phyloP scores from a whole-genome alignment of 108 stramenopile genomes.

The Aurantiochytrium sp. region DNA sequence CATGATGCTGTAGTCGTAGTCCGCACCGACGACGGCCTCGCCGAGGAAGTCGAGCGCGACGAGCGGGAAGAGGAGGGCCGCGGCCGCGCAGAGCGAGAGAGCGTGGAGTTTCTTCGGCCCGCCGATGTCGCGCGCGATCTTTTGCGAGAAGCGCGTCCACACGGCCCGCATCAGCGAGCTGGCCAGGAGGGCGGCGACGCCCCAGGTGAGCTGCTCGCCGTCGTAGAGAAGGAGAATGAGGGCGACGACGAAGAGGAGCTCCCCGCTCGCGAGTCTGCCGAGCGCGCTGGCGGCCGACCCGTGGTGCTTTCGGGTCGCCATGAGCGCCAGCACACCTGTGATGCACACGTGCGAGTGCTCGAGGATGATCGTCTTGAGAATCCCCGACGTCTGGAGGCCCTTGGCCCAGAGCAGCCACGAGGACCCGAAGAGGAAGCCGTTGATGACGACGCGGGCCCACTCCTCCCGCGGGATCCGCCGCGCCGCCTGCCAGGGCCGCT shows the following conservation, averaged over 20 bases:
- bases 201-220: background rate
- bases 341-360: slow-evolving; percentile 13
- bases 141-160: background rate
- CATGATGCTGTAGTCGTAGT: slow-evolving; percentile 18
- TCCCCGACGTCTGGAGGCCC: background rate
- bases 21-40: background rate
- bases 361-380: background rate
- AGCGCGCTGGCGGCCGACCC: background rate
- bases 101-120: slow-evolving; percentile 2
- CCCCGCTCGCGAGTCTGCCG: background rate
- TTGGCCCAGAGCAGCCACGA: slow-evolving; percentile 2
- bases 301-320: background rate
- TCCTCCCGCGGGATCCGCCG: background rate
- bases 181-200: background rate
- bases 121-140: background rate
- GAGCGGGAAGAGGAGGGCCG: background rate
- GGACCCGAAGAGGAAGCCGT: background rate
- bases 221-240: background rate
- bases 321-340: background rate
- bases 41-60: background rate
- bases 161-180: slow-evolving; percentile 23
- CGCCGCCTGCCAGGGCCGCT: background rate
- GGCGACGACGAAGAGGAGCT: background rate
- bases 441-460: background rate
- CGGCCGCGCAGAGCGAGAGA: background rate